Evolutionary conservation across 2,329 filamentous ascomycete genomes (phyloP).

Genomic region (Fusarium decemcellulare): DNA sequence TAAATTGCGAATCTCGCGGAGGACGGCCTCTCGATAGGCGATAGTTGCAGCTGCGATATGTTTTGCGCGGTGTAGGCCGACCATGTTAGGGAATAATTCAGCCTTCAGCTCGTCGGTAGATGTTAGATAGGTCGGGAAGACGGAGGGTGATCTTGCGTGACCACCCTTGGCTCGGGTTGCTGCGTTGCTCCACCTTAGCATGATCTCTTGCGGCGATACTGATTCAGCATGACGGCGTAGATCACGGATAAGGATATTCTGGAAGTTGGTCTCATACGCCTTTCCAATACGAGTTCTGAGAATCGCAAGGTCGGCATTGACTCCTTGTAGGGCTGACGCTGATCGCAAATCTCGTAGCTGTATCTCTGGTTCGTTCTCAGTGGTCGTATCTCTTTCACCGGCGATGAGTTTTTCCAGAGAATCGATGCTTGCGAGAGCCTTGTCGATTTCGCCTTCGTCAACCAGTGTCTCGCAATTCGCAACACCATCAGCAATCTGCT

Average conservation of each 20-base stretch:
- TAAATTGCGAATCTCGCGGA: conserved; percentile 88
- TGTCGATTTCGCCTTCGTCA: conserved; percentile 85
- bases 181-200: conserved; percentile 87
- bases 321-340: conserved; percentile 84
- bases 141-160: conserved; percentile 76
- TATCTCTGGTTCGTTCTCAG: conserved; percentile 47
- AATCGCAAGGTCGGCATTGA: conserved; percentile 81
- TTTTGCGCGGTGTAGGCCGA: conserved; percentile 85
- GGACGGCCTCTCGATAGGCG: conserved; percentile 85
- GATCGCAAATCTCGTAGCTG: conserved; percentile 78
- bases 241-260: conserved; percentile 83
- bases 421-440: conserved; percentile 84
- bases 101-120: conserved; percentile 79
- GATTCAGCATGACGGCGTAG: conserved; percentile 83
- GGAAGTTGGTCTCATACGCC: conserved; percentile 86
- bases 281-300: conserved; percentile 87
- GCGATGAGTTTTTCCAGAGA: conserved; percentile 84
- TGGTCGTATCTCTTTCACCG: conserved; percentile 70
- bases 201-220: conserved; percentile 79
- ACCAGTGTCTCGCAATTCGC: conserved; percentile 84
- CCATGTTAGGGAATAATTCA: conserved; percentile 78
- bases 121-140: conserved; percentile 83
- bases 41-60: conserved; percentile 86
- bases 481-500: conserved; percentile 82
- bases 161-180: conserved; percentile 79